Evolutionary conservation across 371 early-diverging fungal genomes (phyloP).

Genomic region (Apophysomyces elegans): DNA sequence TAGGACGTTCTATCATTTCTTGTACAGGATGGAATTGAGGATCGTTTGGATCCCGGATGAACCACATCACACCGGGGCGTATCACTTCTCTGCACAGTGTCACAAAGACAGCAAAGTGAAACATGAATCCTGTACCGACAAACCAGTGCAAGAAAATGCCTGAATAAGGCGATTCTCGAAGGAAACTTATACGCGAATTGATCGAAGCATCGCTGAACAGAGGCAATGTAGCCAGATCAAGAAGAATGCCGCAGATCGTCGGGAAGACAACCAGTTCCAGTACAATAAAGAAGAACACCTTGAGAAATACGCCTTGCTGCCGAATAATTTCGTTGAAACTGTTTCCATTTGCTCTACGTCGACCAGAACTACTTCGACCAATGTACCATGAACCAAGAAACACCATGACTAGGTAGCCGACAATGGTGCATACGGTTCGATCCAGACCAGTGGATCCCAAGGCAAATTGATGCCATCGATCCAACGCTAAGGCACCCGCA

Average conservation of each 20-base stretch:
- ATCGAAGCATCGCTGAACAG: slow-evolving; percentile 72
- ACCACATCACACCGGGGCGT: slow-evolving; percentile 95
- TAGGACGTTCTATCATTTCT: slow-evolving; percentile 84
- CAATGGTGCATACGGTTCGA: slow-evolving; percentile 49
- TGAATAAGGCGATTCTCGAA: slow-evolving; percentile 67
- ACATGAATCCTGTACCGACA: slow-evolving; percentile 91
- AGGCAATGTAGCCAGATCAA: slow-evolving; percentile 85
- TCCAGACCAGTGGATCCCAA: slow-evolving; percentile 46
- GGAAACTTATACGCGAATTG: slow-evolving; percentile 60
- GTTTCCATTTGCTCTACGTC: slow-evolving; percentile 18
- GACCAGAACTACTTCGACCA: slow-evolving; percentile 25
- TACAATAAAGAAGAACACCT: slow-evolving; percentile 79
- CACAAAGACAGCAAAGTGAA: slow-evolving; percentile 88
- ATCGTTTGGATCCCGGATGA: slow-evolving; percentile 95
- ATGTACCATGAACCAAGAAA: slow-evolving; percentile 57
- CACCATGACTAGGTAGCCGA: slow-evolving; percentile 54
- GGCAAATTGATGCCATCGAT: slow-evolving; percentile 57
- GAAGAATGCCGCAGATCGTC: slow-evolving; percentile 80
- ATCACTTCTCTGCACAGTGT: slow-evolving; percentile 79
- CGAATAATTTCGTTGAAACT: slow-evolving; percentile 55
- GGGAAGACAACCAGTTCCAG: slow-evolving; percentile 91
- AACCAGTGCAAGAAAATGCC: slow-evolving; percentile 88
- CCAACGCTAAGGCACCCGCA: slow-evolving; percentile 17
- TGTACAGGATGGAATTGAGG: slow-evolving; percentile 91
- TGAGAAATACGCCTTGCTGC: slow-evolving; percentile 65